Base-by-base conservation (phyloP, 345 rosid species). In the Citrus medica region DNA sequence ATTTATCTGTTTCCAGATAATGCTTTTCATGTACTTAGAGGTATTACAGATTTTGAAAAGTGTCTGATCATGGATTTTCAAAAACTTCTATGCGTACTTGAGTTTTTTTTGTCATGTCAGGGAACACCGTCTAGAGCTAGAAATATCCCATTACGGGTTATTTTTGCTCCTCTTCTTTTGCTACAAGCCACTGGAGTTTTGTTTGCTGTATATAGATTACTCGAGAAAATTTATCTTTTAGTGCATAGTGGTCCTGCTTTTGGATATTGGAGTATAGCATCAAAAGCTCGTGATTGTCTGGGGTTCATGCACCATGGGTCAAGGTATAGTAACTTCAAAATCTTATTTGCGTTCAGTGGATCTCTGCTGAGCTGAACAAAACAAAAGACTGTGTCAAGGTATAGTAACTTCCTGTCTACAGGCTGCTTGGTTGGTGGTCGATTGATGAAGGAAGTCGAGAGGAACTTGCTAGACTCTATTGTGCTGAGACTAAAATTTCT, bases 371-470 rank as follows among this genome's bases (percentile, higher is more conserved):
- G 22, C n/a, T 6, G 33, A 67, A 69, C 56, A 51, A 70, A 53
- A 53, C 76, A 51, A 42, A 40, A 55, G 27, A 5, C 24, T 61
- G 28, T 61, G 24, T 59, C 13, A 28, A 28, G 28, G 28, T 28
- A 1, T 28, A 1, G 28, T 28, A 28, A 28, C 28, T 64, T 64
- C 58, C 61, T 51, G 30, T 27, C 51, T 40, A 81, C 87, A 95
- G 99, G 86, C 79, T 93, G 67, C 84, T 95, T 60, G 97, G 99
- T 76, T 95, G 99, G 98, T 95, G 98, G 98, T 93, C 97, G 42
- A 91, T 95, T 77, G 99, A 95, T 80, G 99, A 95, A 88, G 95
- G 93, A 83, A 95, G 98, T 76, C 83, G 84, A 48, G 93, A 92
- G 80, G 98, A 95, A 79, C 93, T 87, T 75, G 99, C 99, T 62